Base-by-base conservation (phyloP, 768 basidiomycete genomes). In the Hygrophorus russula region DNA sequence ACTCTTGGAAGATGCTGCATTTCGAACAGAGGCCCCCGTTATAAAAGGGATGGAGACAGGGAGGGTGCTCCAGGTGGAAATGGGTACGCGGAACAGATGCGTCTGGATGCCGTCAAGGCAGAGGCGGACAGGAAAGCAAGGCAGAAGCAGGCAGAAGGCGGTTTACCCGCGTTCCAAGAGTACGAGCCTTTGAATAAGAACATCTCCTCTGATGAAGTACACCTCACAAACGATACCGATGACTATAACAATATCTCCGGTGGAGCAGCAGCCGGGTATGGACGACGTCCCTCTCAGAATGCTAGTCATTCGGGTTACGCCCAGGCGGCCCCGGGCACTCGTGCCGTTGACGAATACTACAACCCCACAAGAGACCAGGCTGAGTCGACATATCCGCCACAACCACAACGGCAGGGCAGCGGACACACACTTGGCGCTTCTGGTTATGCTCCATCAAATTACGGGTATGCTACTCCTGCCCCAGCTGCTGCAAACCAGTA, bases 1-100 rank as follows among this genome's bases (percentile, higher is more conserved):
- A 73, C 80, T 2, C 53, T 90, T 32, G 92, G 93, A 12, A 71
- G 85, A 46, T 92, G 91, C 51, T 94, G 91, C 56, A 71, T 90
- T n/a, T 67, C 64, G 28, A 73, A 73, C 20, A 73, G 78, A 39
- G 43, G 55, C 33, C 66, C 64, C 10, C 60, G 64, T 19, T 57
- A 60, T 24, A 60, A 66, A 28, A 65, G 65, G 52, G 64, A 66
- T 38, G 64, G 54, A 12, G 60, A 59, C 18, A 59, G 58, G 15
- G 58, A 66, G 35, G 61, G 59, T 17, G 38, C 51, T 12, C 63
- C 58, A 8, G 36, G 36, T 24, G 54, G 28, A 38, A 38, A 58
- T 41, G 49, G 52, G 20, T 72, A 77, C 51, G 65, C 69, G 2
- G 83, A 89, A 1, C 76, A 75, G 56, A 63, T 87, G 70, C 82